Evolutionary conservation across 2,329 filamentous ascomycete species (phyloP).

Genomic region (Ophiocordyceps polyrhachis-furcata): DNA sequence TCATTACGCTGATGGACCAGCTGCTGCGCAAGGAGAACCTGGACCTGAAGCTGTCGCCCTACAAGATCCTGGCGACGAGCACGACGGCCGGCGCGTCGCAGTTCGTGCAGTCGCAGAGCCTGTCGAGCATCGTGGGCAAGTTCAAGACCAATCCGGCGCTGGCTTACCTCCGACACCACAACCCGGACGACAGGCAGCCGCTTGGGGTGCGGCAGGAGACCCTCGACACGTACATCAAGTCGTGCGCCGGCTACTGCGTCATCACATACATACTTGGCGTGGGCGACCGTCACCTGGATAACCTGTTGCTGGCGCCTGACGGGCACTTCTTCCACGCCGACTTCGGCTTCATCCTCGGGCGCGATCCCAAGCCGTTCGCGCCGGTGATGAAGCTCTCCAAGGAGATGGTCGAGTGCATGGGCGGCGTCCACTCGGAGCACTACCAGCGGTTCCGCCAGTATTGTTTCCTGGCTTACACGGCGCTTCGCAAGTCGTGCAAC

Average conservation of each 20-base stretch:
- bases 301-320: slow-evolving; percentile 74
- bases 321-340: slow-evolving; percentile 97
- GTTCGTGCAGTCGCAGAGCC: slow-evolving; percentile 71
- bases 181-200: slow-evolving; percentile 65
- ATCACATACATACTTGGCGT: slow-evolving; percentile 97
- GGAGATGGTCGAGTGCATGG: slow-evolving; percentile 99
- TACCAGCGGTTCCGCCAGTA: slow-evolving; percentile 88
- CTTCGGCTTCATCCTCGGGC: slow-evolving; percentile 93
- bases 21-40: slow-evolving; percentile 90
- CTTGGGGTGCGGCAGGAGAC: slow-evolving; percentile 80
- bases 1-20: slow-evolving; percentile 95
- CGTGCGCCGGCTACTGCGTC: slow-evolving; percentile 92
- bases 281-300: slow-evolving; percentile 88
- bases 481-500: slow-evolving; percentile 73
- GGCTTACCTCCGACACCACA: slow-evolving; percentile 73
- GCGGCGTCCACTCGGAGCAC: slow-evolving; percentile 60
- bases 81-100: slow-evolving; percentile 80
- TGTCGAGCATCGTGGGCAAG: slow-evolving; percentile 68
- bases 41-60: slow-evolving; percentile 85
- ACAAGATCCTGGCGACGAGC: slow-evolving; percentile 88
- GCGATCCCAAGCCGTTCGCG: slow-evolving; percentile 93
- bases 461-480: slow-evolving; percentile 86
- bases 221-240: slow-evolving; percentile 89
- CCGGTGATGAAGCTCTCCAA: slow-evolving; percentile 93
- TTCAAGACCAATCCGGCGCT: slow-evolving; percentile 59